Percentiles rank a stretch among this genome's conserved stretches.
These are phyloP conservation scores for Capsicum pubescens DNA, from an alignment of 257 asterid genomes.

Conservation along the genomic window DNA sequence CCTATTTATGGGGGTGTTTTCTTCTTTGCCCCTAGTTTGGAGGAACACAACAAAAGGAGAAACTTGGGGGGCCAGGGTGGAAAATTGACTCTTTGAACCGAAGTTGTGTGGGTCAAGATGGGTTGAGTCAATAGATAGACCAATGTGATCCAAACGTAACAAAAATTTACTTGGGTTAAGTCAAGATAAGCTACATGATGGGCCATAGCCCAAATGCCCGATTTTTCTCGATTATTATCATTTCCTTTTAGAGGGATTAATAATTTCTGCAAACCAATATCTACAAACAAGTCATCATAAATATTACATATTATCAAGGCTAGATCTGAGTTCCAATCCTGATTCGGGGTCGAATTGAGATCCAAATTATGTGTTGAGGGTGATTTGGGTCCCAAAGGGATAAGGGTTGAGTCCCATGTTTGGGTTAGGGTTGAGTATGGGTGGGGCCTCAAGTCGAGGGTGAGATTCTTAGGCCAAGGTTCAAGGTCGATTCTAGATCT, in stretches of 20 bases:
- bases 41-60: too few relatives aligned
- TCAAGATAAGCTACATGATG: background rate
- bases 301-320: background rate
- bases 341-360: background rate
- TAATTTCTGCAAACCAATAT: background rate
- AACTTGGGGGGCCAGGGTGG: too few relatives aligned
- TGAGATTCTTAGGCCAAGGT: background rate
- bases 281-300: background rate
- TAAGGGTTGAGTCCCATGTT: background rate
- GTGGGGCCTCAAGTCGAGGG: background rate
- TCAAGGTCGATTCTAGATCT: background rate
- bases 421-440: background rate
- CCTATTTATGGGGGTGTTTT: too few relatives aligned
- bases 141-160: background rate
- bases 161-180: background rate
- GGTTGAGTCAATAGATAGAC: too few relatives aligned
- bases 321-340: background rate
- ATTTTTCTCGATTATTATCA: background rate
- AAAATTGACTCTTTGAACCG: too few relatives aligned
- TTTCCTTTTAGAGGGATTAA: background rate
- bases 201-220: background rate
- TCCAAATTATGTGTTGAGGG: background rate
- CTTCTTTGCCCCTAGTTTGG: too few relatives aligned
- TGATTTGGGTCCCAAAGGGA: background rate
- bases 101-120: too few relatives aligned